phyloP scores from a whole-genome alignment of 345 rosid genomes.

The Xanthoceras sorbifolium region DNA sequence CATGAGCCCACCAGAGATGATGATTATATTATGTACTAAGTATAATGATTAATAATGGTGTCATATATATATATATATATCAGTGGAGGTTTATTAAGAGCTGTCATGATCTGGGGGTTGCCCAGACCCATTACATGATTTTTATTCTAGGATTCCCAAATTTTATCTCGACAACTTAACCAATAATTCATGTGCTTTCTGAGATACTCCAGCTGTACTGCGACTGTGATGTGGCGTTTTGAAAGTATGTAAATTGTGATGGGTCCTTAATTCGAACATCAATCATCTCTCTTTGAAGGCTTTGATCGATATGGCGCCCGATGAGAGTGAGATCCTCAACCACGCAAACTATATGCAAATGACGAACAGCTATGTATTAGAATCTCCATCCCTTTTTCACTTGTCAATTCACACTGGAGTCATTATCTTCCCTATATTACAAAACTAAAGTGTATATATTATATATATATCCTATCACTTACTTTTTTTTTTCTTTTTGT shows the following conservation, averaged over 20 bases:
- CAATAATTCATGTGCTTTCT: conserved; percentile 53
- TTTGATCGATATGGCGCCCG: background rate
- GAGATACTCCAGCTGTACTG: conserved; percentile 60
- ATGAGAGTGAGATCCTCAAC: conserved; percentile 5
- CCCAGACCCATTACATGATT: background rate
- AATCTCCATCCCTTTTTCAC: conserved; percentile 15
- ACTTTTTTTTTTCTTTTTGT: background rate
- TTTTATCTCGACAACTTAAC: conserved; percentile 15
- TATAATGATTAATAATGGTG: background rate
- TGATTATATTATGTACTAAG: background rate
- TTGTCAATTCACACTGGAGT: background rate
- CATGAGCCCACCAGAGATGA: background rate
- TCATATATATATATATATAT: background rate
- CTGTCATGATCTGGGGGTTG: conserved; percentile 25
- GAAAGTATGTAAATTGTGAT: background rate
- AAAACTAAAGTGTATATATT: conserved; percentile 26
- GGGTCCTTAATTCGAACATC: conserved; percentile 2
- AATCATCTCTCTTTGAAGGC: background rate
- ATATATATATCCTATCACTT: conserved; percentile 11
- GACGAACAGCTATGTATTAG: conserved; percentile 24
- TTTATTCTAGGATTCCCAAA: conserved; percentile 14
- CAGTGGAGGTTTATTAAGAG: conserved; percentile 21
- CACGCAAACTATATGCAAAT: conserved; percentile 11
- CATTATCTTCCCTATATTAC: conserved; percentile 22
- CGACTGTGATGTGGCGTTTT: conserved; percentile 22